phyloP scores from a whole-genome alignment of 768 basidiomycete genomes.

The Thelephora aurantiotincta region DNA sequence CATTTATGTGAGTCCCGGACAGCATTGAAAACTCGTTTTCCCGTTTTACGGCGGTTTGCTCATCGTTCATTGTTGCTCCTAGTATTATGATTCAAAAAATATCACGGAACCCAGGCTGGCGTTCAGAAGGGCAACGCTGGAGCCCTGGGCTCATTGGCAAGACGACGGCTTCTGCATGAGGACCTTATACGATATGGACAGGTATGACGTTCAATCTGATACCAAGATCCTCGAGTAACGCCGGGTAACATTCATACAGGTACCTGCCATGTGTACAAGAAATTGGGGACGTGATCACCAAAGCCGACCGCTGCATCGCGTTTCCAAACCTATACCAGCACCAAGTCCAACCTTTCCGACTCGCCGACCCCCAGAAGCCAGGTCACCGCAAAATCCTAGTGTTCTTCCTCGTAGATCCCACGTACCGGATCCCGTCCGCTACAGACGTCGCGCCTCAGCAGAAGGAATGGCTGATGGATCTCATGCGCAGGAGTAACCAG shows the following conservation, averaged over 20 bases:
- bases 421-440: constrained; percentile 16
- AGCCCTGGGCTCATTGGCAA: constrained; percentile 8
- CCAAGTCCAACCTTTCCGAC: constrained; percentile 20
- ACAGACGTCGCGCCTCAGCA: constrained; percentile 21
- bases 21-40: too few relatives aligned
- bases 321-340: constrained; percentile 27
- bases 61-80: constrained; percentile 9
- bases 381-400: constrained; percentile 25
- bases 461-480: constrained; percentile 11
- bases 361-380: constrained; percentile 18
- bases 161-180: constrained; percentile 8
- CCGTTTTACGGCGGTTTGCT: too few relatives aligned
- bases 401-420: constrained; percentile 25
- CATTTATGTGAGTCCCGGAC: constrained; percentile 4
- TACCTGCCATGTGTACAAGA: constrained; percentile 8
- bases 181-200: constrained; percentile 5
- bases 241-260: background rate
- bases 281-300: constrained; percentile 17
- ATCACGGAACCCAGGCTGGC: constrained; percentile 17
- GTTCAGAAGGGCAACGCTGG: constrained; percentile 16
- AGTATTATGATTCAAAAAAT: constrained; percentile 20
- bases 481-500: background rate
- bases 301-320: constrained; percentile 16
- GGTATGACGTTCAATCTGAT: constrained; percentile 11
- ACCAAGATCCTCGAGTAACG: background rate